Base-by-base conservation (phyloP, 306 rosid species). In the Mucuna pruriens region DNA sequence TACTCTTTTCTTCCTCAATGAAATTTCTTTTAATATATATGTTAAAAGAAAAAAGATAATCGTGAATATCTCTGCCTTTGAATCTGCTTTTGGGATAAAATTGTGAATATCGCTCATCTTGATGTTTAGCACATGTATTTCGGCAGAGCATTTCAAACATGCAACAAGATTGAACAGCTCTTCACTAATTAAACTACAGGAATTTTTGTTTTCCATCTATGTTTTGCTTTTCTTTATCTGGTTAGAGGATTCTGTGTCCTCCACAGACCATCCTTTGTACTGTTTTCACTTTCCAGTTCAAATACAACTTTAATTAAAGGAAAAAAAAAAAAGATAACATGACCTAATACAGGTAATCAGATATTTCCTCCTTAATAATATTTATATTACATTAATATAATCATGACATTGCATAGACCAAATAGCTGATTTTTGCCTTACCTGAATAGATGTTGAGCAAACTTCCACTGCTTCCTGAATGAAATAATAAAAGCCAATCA, bases 391-490 rank as follows among this genome's bases (percentile, higher is more conserved):
- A 74, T 38, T 36, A 68, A 79, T 36, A 66, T 45, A 60, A 76
- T 61, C 75, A 76, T 61, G 33, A 69, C 60, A 55, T 57, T 58
- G 3, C 13, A 63, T 45, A 42, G 57, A 31, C 39, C 25, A 44
- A 39, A 75, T 13, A 71, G 39, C 46, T 81, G 42, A 62, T 25
- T 75, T 25, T 38, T 36, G 58, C 45, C 60, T 80, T 71, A 89
- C 99, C 91, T 88, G 99, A 86, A 96, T 93, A 67, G 98, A 91
- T 58, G 82, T 46, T 38, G 99, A 96, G 82, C 98, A 93, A 84
- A 96, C 91, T 84, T 96, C 99, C 58, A 96, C 97, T 9, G 90
- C 99, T 90, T 96, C 99, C 99, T 96, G 97, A 52, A 72, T 64
- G 82, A 84, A 46, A 74, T 40, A 78, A 62, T 54, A 58, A 81